phyloP scores from a whole-genome alignment of 2,329 filamentous ascomycete species.

The Cytospora chrysosperma region DNA sequence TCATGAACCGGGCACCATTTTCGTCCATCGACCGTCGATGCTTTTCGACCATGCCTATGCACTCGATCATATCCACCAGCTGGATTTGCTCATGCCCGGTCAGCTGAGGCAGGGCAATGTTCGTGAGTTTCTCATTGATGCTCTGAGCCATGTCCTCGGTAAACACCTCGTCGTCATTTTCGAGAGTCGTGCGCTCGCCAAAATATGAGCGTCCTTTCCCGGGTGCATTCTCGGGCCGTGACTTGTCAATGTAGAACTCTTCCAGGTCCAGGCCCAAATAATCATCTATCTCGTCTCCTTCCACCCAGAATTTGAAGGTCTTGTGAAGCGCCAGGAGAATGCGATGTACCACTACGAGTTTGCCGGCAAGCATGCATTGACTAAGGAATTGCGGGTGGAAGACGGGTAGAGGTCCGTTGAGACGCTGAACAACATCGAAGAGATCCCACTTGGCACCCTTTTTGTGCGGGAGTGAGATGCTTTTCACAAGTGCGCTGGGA shows the following conservation, averaged over 20 bases:
- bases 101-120: constrained; percentile 72
- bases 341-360: constrained; percentile 66
- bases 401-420: constrained; percentile 84
- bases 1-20: constrained; percentile 82
- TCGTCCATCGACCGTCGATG: constrained; percentile 87
- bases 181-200: constrained; percentile 36
- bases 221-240: constrained; percentile 14
- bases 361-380: constrained; percentile 82
- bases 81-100: constrained; percentile 86
- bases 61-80: constrained; percentile 80
- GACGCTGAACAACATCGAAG: constrained; percentile 76
- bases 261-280: constrained; percentile 66
- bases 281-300: constrained; percentile 77
- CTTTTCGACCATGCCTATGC: constrained; percentile 78
- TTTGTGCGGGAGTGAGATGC: constrained; percentile 46
- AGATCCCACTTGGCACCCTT: constrained; percentile 62
- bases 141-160: constrained; percentile 67
- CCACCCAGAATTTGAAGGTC: constrained; percentile 77
- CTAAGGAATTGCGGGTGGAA: constrained; percentile 92
- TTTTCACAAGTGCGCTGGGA: constrained; percentile 57
- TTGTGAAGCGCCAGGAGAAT: constrained; percentile 72
- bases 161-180: constrained; percentile 62
- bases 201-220: constrained; percentile 40
- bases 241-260: constrained; percentile 51
- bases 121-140: constrained; percentile 76